Evolutionary conservation across 805 yeast genomes (phyloP).

Genomic region (Hyphopichia homilentoma): DNA sequence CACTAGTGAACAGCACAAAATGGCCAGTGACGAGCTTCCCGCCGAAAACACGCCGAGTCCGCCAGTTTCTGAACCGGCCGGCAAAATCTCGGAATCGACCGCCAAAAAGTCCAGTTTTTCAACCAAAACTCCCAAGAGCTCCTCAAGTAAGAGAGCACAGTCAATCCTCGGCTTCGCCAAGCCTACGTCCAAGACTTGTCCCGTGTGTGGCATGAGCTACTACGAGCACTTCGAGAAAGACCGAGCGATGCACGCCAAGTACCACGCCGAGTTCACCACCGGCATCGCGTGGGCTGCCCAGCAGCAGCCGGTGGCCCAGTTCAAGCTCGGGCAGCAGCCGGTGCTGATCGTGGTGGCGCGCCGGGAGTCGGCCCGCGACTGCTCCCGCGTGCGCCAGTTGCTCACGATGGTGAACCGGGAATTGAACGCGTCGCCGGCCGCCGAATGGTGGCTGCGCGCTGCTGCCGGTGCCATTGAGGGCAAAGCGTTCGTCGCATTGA

Average conservation of each 20-base stretch:
- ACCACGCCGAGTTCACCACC: slow-evolving; percentile 45
- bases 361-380: slow-evolving; percentile 16
- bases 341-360: slow-evolving; percentile 18
- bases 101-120: too few species aligned
- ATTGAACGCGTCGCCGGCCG: slow-evolving; percentile 50
- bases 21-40: too few species aligned
- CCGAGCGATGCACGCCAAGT: slow-evolving; percentile 44
- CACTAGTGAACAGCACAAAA: too few species aligned
- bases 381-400: slow-evolving; percentile 26
- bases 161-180: slow-evolving; percentile 11
- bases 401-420: slow-evolving; percentile 56
- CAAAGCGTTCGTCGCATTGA: slow-evolving; percentile 47
- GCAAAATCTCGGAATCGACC: too few species aligned
- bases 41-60: too few species aligned
- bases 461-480: slow-evolving; percentile 9
- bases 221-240: slow-evolving; percentile 39
- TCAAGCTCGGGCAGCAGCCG: slow-evolving; percentile 4
- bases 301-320: background rate
- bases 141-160: slow-evolving; percentile 14
- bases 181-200: slow-evolving; percentile 30
- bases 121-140: too few species aligned
- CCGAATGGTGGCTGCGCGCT: slow-evolving; percentile 25
- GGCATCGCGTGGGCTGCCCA: slow-evolving; percentile 46
- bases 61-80: too few species aligned
- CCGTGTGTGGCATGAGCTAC: slow-evolving; percentile 54